Percentiles rank a stretch among this genome's conserved stretches.
Conservation (phyloP, 805 yeast species). For the Spathaspora girioi region DNA sequence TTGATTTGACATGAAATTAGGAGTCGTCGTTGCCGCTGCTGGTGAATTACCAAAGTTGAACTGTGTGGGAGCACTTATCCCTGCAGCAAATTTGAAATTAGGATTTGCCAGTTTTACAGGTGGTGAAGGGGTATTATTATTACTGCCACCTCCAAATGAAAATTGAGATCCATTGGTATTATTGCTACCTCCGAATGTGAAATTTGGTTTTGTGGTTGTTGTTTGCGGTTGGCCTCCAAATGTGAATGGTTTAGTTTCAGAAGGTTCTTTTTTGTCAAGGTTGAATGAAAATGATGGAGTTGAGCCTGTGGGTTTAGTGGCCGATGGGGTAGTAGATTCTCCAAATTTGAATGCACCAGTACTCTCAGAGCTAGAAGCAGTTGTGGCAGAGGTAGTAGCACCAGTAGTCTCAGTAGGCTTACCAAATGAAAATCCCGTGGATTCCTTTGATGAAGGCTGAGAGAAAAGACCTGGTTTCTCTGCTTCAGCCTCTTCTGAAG, state of each 20-base stretch:
- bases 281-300: conserved; percentile 7
- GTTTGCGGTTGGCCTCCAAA: conserved; percentile 7
- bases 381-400: not conserved
- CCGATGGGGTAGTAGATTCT: not conserved
- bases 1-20: not conserved
- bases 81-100: conserved; percentile 10
- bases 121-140: not conserved
- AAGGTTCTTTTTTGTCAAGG: conserved; percentile 7
- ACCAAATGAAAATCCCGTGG: conserved; percentile 10
- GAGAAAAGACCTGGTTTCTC: conserved; percentile 5
- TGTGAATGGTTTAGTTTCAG: conserved; percentile 4
- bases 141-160: conserved; percentile 5
- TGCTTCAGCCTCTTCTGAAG: not conserved
- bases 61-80: conserved; percentile 6
- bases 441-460: not conserved
- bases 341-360: not conserved
- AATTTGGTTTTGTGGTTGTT: not conserved
- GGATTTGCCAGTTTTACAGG: conserved; percentile 1
- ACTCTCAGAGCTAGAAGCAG: conserved; percentile 1
- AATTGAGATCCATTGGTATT: conserved; percentile 3
- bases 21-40: not conserved
- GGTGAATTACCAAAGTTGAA: conserved; percentile 7
- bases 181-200: not conserved
- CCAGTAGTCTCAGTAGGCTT: conserved; percentile 1
- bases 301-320: not conserved